Evolutionary conservation across 441 rosid genomes (phyloP).

Genomic region (Melastoma candidum): DNA sequence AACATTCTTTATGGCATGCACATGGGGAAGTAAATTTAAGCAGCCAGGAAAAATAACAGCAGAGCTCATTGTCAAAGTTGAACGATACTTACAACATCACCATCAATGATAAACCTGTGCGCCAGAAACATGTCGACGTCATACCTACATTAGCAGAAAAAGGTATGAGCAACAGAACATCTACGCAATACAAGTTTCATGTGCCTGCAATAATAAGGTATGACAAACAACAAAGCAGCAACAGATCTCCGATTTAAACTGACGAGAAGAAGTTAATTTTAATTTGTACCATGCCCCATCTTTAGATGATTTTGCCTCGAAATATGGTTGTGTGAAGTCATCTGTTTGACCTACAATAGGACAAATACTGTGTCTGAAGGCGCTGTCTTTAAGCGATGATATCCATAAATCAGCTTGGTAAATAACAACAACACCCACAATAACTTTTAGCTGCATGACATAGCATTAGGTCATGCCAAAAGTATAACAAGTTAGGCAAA

Average conservation of each 20-base stretch:
- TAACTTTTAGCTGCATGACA: neutral
- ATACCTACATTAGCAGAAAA: constrained; percentile 34
- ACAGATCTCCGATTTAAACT: neutral
- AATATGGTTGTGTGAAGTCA: constrained; percentile 34
- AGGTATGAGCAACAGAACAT: neutral
- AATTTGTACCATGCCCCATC: constrained; percentile 58
- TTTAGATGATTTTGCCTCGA: constrained; percentile 63
- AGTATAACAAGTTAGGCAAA: too few relatives aligned
- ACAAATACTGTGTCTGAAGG: constrained; percentile 3
- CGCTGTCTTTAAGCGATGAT: constrained; percentile 1
- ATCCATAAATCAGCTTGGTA: neutral
- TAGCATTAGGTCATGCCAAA: too few relatives aligned
- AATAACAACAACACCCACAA: neutral
- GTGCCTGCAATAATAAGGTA: neutral
- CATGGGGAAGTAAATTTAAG: too few relatives aligned
- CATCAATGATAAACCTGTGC: constrained; percentile 38
- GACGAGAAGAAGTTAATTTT: neutral
- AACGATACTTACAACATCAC: constrained; percentile 45
- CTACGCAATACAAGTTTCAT: neutral
- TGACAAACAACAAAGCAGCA: neutral
- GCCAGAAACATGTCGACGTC: constrained; percentile 44
- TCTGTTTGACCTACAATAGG: constrained; percentile 23
- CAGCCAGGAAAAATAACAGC: too few relatives aligned
- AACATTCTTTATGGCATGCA: too few relatives aligned
- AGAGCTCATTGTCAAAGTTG: too few relatives aligned